Conservation (phyloP, 148 eudicot genomes). For the Fagopyrum esculentum region DNA sequence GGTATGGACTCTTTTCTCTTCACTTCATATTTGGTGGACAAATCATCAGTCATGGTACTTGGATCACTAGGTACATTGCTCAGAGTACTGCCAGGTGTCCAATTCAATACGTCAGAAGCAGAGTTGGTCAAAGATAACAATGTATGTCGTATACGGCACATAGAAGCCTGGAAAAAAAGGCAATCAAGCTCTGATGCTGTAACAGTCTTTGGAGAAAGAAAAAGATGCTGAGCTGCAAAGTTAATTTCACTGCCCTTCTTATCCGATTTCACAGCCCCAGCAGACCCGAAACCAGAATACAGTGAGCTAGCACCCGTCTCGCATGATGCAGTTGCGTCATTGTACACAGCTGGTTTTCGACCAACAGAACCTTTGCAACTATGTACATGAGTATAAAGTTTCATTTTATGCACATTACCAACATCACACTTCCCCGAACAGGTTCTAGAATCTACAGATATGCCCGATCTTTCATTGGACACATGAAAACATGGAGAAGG, state of each 20-base stretch:
- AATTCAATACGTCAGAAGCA: slow-evolving; percentile 32
- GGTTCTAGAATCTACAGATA: slow-evolving; percentile 35
- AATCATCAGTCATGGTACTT: slow-evolving; percentile 39
- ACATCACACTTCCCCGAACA: slow-evolving; percentile 40
- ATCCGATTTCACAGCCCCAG: slow-evolving; percentile 28
- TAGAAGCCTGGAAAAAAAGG: slow-evolving; percentile 73
- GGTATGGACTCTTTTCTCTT: slow-evolving; percentile 84
- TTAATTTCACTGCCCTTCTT: slow-evolving; percentile 33
- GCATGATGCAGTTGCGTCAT: slow-evolving; percentile 26
- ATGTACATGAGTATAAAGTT: slow-evolving; percentile 56
- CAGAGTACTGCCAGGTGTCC: slow-evolving; percentile 36
- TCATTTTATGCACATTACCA: slow-evolving; percentile 32
- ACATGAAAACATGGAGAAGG: slow-evolving; percentile 68
- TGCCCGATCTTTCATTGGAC: slow-evolving; percentile 42
- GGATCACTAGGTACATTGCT: slow-evolving; percentile 53
- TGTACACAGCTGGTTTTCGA: slow-evolving; percentile 25
- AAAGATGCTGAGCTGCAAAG: slow-evolving; percentile 31
- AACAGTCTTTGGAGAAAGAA: slow-evolving; percentile 48
- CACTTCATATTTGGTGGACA: slow-evolving; percentile 51
- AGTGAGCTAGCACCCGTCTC: slow-evolving; percentile 34
- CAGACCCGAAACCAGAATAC: slow-evolving; percentile 39
- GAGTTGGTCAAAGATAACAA: slow-evolving; percentile 44
- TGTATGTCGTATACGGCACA: slow-evolving; percentile 84
- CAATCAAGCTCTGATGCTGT: slow-evolving; percentile 87
- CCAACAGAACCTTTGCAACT: slow-evolving; percentile 35